A percentile compares a stretch with the other conserved stretches of the same genome.
phyloP scores from a whole-genome alignment of 1,139 yeast genomes.

The Diutina ranongensis region DNA sequence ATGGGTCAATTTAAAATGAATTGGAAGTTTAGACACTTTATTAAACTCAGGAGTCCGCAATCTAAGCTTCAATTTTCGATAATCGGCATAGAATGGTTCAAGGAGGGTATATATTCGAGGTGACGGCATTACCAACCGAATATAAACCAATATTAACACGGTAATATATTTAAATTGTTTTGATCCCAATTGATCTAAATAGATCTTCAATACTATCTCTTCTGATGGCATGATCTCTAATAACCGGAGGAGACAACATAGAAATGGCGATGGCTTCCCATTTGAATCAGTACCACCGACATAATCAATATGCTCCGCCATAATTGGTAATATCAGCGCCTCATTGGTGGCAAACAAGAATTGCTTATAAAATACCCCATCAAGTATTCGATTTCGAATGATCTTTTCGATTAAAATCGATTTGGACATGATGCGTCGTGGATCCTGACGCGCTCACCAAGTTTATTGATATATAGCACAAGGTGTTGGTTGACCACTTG shows the following conservation, averaged over 20 bases:
- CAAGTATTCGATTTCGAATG: slow-evolving; percentile 54
- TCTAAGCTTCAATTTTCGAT: slow-evolving; percentile 34
- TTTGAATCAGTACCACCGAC: slow-evolving; percentile 39
- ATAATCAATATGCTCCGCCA: slow-evolving; percentile 27
- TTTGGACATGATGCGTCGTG: neutral
- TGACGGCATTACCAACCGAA: slow-evolving; percentile 37
- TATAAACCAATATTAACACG: slow-evolving; percentile 47
- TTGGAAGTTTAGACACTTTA: slow-evolving; percentile 16
- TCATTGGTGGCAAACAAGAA: slow-evolving; percentile 48
- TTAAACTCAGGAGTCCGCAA: slow-evolving; percentile 13
- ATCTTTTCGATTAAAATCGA: slow-evolving; percentile 42
- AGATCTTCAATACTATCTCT: slow-evolving; percentile 36
- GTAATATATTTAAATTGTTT: slow-evolving; percentile 57
- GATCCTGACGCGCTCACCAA: no score
- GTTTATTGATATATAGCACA: no score
- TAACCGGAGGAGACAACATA: slow-evolving; percentile 52
- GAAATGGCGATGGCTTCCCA: slow-evolving; percentile 48
- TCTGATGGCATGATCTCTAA: slow-evolving; percentile 50
- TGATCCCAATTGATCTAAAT: slow-evolving; percentile 32
- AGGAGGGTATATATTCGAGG: slow-evolving; percentile 28
- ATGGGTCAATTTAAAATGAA: slow-evolving; percentile 23
- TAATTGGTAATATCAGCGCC: slow-evolving; percentile 27
- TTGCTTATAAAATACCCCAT: slow-evolving; percentile 59
- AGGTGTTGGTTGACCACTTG: no score
- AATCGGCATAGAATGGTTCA: slow-evolving; percentile 11